These are phyloP conservation scores for Sideroxylon spinosum DNA, from an alignment of 179 eudicot species.

Conservation along the genomic window DNA sequence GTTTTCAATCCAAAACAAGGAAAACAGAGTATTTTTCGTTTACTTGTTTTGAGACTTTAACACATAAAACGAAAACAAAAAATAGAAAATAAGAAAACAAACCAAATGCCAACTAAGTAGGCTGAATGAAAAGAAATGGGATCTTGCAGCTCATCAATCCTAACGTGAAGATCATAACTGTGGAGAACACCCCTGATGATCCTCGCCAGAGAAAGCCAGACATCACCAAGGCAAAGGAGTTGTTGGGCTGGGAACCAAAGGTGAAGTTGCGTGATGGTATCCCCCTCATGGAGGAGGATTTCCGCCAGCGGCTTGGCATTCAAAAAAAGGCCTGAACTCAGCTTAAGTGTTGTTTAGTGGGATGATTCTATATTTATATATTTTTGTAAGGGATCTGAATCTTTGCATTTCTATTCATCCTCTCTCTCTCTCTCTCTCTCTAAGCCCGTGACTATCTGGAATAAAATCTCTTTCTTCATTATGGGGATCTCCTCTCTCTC, in stretches of 20 bases:
- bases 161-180: slow-evolving; percentile 49
- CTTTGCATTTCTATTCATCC: neutral
- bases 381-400: neutral
- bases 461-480: too few species aligned
- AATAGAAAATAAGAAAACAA: too few species aligned
- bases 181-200: slow-evolving; percentile 88
- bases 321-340: slow-evolving; percentile 19
- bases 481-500: too few species aligned
- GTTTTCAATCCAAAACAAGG: too few species aligned
- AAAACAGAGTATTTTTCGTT: too few species aligned
- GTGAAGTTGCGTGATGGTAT: slow-evolving; percentile 74
- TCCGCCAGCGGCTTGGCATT: slow-evolving; percentile 36
- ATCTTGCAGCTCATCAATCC: slow-evolving; percentile 71
- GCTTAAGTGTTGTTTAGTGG: neutral
- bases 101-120: neutral
- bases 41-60: too few species aligned
- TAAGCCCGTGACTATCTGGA: neutral
- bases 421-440: neutral
- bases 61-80: too few species aligned
- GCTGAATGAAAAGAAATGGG: neutral
- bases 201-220: slow-evolving; percentile 90
- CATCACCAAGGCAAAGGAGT: slow-evolving; percentile 66
- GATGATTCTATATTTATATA: neutral
- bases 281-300: slow-evolving; percentile 74
- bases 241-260: slow-evolving; percentile 89